These are phyloP conservation scores for Phyllachora maydis DNA, from an alignment of 2,329 filamentous ascomycete species.

Conservation along the genomic window DNA sequence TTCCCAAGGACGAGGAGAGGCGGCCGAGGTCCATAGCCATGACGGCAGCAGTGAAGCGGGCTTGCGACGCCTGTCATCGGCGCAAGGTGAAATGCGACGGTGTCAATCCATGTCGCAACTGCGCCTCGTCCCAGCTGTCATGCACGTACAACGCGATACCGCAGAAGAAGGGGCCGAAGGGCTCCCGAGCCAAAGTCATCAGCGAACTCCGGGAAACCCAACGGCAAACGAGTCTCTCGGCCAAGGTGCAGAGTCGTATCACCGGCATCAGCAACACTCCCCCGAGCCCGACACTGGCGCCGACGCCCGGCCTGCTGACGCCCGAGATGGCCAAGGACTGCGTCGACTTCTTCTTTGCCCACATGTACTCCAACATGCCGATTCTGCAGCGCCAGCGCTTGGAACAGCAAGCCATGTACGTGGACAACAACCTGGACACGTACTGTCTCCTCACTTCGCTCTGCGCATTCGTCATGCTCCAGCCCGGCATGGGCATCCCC, in stretches of 20 bases:
- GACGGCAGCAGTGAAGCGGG: conserved; percentile 35
- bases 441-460: conserved; percentile 46
- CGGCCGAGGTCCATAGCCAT: too few species aligned
- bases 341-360: conserved; percentile 45
- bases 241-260: conserved; percentile 37
- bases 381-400: conserved; percentile 37
- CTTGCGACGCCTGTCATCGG: conserved; percentile 54
- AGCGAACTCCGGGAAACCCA: conserved; percentile 52
- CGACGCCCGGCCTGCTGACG: conserved; percentile 38
- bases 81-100: conserved; percentile 59
- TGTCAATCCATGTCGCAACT: conserved; percentile 51
- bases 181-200: conserved; percentile 54
- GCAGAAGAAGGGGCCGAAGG: conserved; percentile 59
- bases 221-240: conserved; percentile 40
- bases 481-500: conserved; percentile 44
- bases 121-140: conserved; percentile 40
- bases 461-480: conserved; percentile 47
- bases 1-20: too few species aligned
- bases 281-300: conserved; percentile 25
- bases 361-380: conserved; percentile 43
- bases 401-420: conserved; percentile 34
- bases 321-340: conserved; percentile 43
- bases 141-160: conserved; percentile 60
- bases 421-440: conserved; percentile 39
- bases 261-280: conserved; percentile 31